phyloP scores from a whole-genome alignment of 2,329 filamentous ascomycete species.

The Celoporthe dispersa region DNA sequence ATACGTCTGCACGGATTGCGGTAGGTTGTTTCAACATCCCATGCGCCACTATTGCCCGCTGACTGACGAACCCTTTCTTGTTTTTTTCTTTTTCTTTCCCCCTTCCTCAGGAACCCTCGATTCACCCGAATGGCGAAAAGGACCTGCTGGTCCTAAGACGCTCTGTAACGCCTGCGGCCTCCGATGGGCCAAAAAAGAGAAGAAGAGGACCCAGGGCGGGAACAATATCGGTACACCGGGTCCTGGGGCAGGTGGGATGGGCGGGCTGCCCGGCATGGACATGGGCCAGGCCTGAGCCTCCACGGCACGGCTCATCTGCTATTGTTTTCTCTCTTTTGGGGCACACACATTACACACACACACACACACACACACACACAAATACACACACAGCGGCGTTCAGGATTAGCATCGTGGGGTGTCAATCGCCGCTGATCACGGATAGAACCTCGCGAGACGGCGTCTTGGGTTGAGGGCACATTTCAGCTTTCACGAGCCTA shows the following conservation, averaged over 20 bases:
- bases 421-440: constrained; percentile 12
- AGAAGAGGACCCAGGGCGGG: constrained; percentile 58
- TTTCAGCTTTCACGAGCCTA: not conserved
- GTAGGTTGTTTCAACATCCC: constrained; percentile 48
- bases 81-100: too few relatives aligned
- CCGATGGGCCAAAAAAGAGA: constrained; percentile 79
- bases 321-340: not conserved
- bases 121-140: constrained; percentile 95
- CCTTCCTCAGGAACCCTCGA: constrained; percentile 70
- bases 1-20: constrained; percentile 95
- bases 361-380: not conserved
- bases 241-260: constrained; percentile 15
- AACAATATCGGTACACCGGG: constrained; percentile 27
- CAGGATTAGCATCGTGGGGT: not conserved
- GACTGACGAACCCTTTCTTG: not conserved
- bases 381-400: not conserved
- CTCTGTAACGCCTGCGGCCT: constrained; percentile 92
- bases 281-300: constrained; percentile 19
- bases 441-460: constrained; percentile 27
- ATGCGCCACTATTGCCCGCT: not conserved
- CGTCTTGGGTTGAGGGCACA: constrained; percentile 1
- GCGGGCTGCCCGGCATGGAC: constrained; percentile 20
- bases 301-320: not conserved
- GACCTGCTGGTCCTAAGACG: constrained; percentile 89
- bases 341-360: not conserved